phyloP scores from a whole-genome alignment of 2,329 filamentous ascomycete species.

The Apiospora aurea region DNA sequence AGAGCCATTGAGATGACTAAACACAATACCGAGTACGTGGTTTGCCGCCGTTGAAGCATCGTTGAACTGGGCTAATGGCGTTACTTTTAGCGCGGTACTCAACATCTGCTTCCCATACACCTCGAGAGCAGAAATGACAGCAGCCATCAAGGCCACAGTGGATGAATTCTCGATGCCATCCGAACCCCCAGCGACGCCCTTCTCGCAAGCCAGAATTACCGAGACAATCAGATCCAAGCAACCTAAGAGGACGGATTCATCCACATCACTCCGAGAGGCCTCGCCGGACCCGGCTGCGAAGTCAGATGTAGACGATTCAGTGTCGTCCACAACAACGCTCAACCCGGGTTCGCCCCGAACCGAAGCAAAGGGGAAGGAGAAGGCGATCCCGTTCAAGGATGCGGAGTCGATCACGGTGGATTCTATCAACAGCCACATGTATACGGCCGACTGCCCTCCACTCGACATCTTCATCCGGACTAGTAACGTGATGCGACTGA shows the following conservation, averaged over 20 bases:
- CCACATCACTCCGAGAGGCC: slow-evolving; percentile 58
- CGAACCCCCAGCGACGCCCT: slow-evolving; percentile 70
- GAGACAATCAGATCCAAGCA: slow-evolving; percentile 81
- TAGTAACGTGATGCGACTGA: slow-evolving; percentile 89
- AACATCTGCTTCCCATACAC: slow-evolving; percentile 99
- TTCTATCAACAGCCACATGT: slow-evolving; percentile 85
- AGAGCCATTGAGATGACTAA: slow-evolving; percentile 86
- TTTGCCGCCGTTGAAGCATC: background rate
- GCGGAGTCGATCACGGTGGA: slow-evolving; percentile 87
- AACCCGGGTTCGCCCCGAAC: slow-evolving; percentile 58
- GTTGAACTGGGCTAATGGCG: slow-evolving; percentile 27
- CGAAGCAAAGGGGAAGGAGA: slow-evolving; percentile 38
- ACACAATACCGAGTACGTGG: slow-evolving; percentile 75
- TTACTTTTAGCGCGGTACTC: slow-evolving; percentile 60
- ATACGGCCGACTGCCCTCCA: slow-evolving; percentile 85
- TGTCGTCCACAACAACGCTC: slow-evolving; percentile 67
- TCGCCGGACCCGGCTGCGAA: slow-evolving; percentile 56
- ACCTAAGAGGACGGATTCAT: slow-evolving; percentile 54
- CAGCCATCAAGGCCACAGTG: slow-evolving; percentile 86
- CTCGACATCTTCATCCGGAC: slow-evolving; percentile 91
- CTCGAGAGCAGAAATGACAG: slow-evolving; percentile 92
- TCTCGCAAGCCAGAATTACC: slow-evolving; percentile 87
- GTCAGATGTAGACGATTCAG: slow-evolving; percentile 58
- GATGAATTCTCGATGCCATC: slow-evolving; percentile 82
- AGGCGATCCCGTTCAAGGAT: slow-evolving; percentile 62